phyloP scores from a whole-genome alignment of 2,329 filamentous ascomycete species.

The Stemphylium lycopersici region DNA sequence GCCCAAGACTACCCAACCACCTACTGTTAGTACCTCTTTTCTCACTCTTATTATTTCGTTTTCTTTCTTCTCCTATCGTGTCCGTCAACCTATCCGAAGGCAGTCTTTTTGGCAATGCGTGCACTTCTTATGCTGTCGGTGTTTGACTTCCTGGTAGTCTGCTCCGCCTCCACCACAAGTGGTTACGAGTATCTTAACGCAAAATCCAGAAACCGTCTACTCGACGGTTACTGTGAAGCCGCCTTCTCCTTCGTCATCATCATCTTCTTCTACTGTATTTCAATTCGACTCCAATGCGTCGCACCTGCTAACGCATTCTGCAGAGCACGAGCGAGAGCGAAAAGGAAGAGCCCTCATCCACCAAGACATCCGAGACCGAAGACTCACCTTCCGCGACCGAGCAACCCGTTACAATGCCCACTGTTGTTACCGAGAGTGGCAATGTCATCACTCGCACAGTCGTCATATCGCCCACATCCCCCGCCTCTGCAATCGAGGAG shows the following conservation, averaged over 20 bases:
- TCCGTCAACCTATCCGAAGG: neutral
- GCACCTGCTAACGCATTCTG: slow-evolving; percentile 13
- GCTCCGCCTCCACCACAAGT: slow-evolving; percentile 39
- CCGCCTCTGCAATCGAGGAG: slow-evolving; percentile 17
- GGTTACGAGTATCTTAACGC: slow-evolving; percentile 27
- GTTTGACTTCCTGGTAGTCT: slow-evolving; percentile 46
- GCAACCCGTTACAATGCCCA: slow-evolving; percentile 33
- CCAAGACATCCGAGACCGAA: slow-evolving; percentile 13
- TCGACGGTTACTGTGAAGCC: slow-evolving; percentile 33
- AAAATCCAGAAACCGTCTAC: slow-evolving; percentile 34
- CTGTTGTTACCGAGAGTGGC: slow-evolving; percentile 53
- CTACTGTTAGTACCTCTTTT: slow-evolving; percentile 41
- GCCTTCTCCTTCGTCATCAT: slow-evolving; percentile 15
- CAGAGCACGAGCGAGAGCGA: slow-evolving; percentile 8
- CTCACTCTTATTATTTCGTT: slow-evolving; percentile 22
- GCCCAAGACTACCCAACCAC: slow-evolving; percentile 21
- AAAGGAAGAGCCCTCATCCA: slow-evolving; percentile 19
- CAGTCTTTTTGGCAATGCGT: neutral
- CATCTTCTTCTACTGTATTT: slow-evolving; percentile 24
- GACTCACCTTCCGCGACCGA: slow-evolving; percentile 11
- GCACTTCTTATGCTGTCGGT: slow-evolving; percentile 12
- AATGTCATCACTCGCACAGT: slow-evolving; percentile 53
- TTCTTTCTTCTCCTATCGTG: slow-evolving; percentile 7
- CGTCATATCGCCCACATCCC: slow-evolving; percentile 42
- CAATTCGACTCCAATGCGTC: slow-evolving; percentile 13